These are phyloP conservation scores for Urtica urens DNA, from an alignment of 306 rosid species.

Conservation along the genomic window DNA sequence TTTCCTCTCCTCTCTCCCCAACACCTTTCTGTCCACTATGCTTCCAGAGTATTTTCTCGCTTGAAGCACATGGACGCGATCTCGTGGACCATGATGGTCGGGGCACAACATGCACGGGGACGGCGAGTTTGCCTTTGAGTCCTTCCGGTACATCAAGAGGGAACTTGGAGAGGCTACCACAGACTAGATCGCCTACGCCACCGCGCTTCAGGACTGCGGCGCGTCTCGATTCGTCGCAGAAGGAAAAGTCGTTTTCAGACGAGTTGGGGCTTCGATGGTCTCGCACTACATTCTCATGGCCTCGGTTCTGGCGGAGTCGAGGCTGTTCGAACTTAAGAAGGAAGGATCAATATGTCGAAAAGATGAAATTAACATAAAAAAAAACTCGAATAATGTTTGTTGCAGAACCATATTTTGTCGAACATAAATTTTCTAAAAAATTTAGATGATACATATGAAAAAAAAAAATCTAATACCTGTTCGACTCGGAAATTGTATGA, in stretches of 20 bases:
- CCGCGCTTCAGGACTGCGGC: constrained; percentile 54
- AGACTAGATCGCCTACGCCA: constrained; percentile 38
- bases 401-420: no score
- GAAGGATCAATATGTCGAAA: no score
- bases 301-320: constrained; percentile 40
- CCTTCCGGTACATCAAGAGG: constrained; percentile 34
- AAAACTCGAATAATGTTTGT: no score
- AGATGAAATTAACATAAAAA: no score
- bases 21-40: constrained; percentile 41
- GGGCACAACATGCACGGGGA: constrained; percentile 58
- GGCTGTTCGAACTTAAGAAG: constrained; percentile 29
- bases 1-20: constrained; percentile 48
- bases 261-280: constrained; percentile 31
- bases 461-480: no score
- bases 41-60: constrained; percentile 34
- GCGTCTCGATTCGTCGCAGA: constrained; percentile 42
- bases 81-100: constrained; percentile 59
- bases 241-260: constrained; percentile 37
- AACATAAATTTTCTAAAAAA: no score
- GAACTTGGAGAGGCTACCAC: constrained; percentile 12
- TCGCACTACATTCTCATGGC: constrained; percentile 31
- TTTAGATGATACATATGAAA: no score
- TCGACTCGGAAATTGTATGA: no score
- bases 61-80: constrained; percentile 35
- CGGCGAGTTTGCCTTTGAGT: constrained; percentile 38